Evolutionary conservation across 345 rosid species (phyloP).

Genomic region (Citrus trifoliata): DNA sequence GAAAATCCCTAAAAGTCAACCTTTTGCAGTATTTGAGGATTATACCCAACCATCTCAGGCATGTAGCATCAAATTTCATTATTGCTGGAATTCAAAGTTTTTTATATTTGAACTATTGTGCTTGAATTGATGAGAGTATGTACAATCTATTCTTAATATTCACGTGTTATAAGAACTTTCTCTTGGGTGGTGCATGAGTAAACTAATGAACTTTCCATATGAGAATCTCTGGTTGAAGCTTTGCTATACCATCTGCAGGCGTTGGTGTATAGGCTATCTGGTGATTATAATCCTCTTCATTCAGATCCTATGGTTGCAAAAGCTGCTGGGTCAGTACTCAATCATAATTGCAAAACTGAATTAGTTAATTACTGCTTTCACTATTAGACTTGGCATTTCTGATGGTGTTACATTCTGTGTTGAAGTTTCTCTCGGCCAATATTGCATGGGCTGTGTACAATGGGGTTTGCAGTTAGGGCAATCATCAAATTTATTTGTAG

Average conservation of each 20-base stretch:
- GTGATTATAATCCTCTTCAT: constrained; percentile 95
- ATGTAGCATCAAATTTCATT: constrained; percentile 19
- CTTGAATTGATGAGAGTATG: neutral
- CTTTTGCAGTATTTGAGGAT: constrained; percentile 65
- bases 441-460: constrained; percentile 85
- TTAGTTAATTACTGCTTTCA: neutral
- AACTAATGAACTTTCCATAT: constrained; percentile 2
- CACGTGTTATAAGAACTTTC: neutral
- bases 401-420: constrained; percentile 11
- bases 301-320: constrained; percentile 79
- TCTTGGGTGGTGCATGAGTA: neutral
- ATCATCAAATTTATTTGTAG: constrained; percentile 70
- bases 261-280: constrained; percentile 83
- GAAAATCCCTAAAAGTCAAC: constrained; percentile 65
- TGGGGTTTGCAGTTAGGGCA: constrained; percentile 81
- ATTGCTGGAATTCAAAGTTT: constrained; percentile 8
- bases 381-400: constrained; percentile 8
- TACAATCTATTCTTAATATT: neutral
- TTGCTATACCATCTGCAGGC: constrained; percentile 55
- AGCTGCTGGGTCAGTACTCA: constrained; percentile 68
- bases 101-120: neutral
- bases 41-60: constrained; percentile 81
- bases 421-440: constrained; percentile 76
- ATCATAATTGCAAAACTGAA: neutral
- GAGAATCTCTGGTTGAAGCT: constrained; percentile 5